Evolutionary conservation across 2,329 filamentous ascomycete species (phyloP), one percentile per base, ranked within the genome.

Genomic region (Calonectria leucothoes): DNA sequence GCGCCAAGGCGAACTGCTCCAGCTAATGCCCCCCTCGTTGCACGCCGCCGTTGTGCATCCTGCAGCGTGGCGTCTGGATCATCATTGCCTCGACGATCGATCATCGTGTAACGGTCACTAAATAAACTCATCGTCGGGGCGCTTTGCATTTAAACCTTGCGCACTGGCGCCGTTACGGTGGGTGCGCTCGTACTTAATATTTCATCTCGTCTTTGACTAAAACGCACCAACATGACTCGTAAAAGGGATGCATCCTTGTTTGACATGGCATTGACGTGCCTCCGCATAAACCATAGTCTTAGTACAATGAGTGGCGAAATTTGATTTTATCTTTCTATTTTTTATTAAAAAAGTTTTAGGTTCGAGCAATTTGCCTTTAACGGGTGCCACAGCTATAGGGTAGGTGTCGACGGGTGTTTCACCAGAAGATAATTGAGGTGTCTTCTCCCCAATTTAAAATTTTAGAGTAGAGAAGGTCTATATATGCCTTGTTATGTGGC

Each of bases 11-110:
- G 33, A 15, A 37, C 20, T 29, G 55, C n/a, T 20, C 35, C 14
- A 35, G 55, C 55, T 59, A 27, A n/a, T n/a, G 33, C 6, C 27
- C 5, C 25, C n/a, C n/a, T n/a, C n/a, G n/a, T 25, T 61, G 29
- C 35, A 33, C 55, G 35, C 33, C 55, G 23, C 55, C 55, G 25
- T 39, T 55, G 37, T 61, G 33, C 35, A 61, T 61, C 14, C n/a
- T 61, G 55, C 55, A 61, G 33, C 35, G 55, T 61, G 35, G 35
- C 55, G 55, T 29, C 37, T 55, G 4, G 42, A 45, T 45, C 42
- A 45, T 45, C 42, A 45, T 23, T 45, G 42, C 42, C 42, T 45
- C 5, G n/a, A 37, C 23, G 23, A 39, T 61, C 23, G n/a, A 23
- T 20, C 8, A 39, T 29, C 17, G 29, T 55, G 20, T 33, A 61